A percentile compares a stretch with the other conserved stretches of the same genome.
Conservation (phyloP, 257 asterid genomes). For the Forsythia viridissima region DNA sequence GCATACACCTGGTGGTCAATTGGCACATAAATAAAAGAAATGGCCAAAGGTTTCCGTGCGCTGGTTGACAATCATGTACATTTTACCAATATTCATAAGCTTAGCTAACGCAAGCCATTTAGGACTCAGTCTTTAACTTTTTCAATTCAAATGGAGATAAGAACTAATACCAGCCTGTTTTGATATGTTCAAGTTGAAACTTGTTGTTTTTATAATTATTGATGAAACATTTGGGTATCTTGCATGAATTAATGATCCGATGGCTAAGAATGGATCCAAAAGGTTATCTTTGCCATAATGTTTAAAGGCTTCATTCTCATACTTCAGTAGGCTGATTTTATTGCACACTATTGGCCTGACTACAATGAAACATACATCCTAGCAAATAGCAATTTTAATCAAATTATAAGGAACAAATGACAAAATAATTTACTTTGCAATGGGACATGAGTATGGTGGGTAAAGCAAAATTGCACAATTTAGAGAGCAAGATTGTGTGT, state of each 20-base stretch:
- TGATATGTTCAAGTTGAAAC: not conserved
- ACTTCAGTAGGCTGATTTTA: not conserved
- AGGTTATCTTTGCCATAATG: not conserved
- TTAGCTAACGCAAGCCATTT: not conserved
- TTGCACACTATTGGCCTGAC: not conserved
- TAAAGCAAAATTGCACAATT: not conserved
- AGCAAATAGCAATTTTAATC: not conserved
- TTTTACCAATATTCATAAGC: not conserved
- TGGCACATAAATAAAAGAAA: not conserved
- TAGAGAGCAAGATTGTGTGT: not conserved
- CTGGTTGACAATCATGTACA: not conserved
- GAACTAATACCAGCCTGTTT: not conserved
- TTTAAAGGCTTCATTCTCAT: not conserved
- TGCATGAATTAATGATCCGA: not conserved
- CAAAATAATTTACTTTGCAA: not conserved
- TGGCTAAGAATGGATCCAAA: not conserved
- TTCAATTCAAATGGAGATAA: not conserved
- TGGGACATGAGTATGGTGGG: not conserved
- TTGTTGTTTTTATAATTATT: not conserved
- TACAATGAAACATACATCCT: not conserved
- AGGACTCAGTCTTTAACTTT: not conserved
- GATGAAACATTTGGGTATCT: not conserved
- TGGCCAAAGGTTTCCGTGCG: not conserved
- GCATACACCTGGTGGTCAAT: not conserved
- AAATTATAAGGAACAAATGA: not conserved